A percentile compares a stretch with the other conserved stretches of the same genome.
Evolutionary conservation across 208 protist species (phyloP).

Genomic region (Acanthamoeba triangularis): DNA sequence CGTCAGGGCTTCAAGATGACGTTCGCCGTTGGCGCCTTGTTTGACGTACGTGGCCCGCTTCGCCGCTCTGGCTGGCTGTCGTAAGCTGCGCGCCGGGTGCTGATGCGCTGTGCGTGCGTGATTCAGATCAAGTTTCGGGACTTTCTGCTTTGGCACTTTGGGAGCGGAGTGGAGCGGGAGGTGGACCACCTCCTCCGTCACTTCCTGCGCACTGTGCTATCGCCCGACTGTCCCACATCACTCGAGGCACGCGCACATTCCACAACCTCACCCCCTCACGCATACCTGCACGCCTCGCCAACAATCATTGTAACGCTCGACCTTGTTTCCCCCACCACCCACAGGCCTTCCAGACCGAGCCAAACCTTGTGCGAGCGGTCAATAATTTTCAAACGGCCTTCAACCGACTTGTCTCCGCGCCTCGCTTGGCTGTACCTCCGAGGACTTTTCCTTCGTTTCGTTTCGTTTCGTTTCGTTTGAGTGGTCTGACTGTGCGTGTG

Average conservation of each 20-base stretch:
- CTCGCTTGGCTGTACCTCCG: not conserved
- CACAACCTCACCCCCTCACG: not conserved
- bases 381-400: not conserved
- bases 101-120: not conserved
- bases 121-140: constrained; percentile 29
- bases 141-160: constrained; percentile 32
- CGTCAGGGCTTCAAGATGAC: not conserved
- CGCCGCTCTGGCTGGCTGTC: not conserved
- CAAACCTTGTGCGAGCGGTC: not conserved
- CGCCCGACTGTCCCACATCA: constrained; percentile 12
- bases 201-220: constrained; percentile 3
- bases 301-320: not conserved
- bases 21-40: not conserved
- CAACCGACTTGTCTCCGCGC: not conserved
- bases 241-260: not conserved
- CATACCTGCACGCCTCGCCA: not conserved
- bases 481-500: not conserved
- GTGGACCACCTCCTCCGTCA: constrained; percentile 43
- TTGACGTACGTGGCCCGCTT: not conserved
- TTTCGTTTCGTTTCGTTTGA: not conserved
- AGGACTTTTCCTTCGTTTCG: not conserved
- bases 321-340: not conserved
- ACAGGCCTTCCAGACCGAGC: not conserved
- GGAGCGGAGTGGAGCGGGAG: constrained; percentile 33
- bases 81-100: not conserved